Evolutionary conservation across 2,329 filamentous ascomycete genomes (phyloP).

Genomic region (Fusarium algeriense): DNA sequence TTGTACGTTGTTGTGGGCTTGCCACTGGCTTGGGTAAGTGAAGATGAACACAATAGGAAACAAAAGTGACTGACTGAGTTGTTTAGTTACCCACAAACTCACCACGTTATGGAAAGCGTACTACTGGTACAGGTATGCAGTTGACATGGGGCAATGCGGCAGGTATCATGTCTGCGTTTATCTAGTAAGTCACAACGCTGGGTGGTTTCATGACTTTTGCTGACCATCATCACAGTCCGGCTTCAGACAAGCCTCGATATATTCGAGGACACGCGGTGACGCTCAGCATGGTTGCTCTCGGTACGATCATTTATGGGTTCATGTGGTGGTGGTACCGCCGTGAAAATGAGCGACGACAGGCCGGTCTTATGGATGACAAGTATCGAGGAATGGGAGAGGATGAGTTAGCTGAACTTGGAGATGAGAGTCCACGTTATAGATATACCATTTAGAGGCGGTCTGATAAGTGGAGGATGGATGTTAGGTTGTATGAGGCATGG

Average conservation of each 20-base stretch:
- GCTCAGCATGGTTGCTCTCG: conserved; percentile 67
- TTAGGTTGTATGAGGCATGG: background rate
- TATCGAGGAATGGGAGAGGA: conserved; percentile 59
- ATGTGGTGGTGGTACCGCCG: conserved; percentile 66
- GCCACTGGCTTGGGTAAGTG: conserved; percentile 65
- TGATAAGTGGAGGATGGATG: background rate
- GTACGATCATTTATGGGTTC: conserved; percentile 64
- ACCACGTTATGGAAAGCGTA: conserved; percentile 81
- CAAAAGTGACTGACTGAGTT: background rate
- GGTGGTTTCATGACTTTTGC: background rate
- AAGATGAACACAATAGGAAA: background rate
- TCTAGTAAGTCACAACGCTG: conserved; percentile 56
- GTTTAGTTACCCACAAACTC: conserved; percentile 70
- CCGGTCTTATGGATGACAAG: conserved; percentile 54
- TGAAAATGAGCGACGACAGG: conserved; percentile 61
- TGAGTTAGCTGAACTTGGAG: conserved; percentile 63
- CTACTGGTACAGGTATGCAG: conserved; percentile 78
- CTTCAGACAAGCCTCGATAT: conserved; percentile 66
- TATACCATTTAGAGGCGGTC: conserved; percentile 55
- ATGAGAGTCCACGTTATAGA: conserved; percentile 63
- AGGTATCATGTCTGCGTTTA: conserved; percentile 80
- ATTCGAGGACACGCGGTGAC: conserved; percentile 72
- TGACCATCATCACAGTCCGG: conserved; percentile 54
- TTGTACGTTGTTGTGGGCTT: conserved; percentile 72
- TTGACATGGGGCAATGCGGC: conserved; percentile 77